phyloP scores from a whole-genome alignment of 2,329 filamentous ascomycete species.

The Fusarium sambucinum region DNA sequence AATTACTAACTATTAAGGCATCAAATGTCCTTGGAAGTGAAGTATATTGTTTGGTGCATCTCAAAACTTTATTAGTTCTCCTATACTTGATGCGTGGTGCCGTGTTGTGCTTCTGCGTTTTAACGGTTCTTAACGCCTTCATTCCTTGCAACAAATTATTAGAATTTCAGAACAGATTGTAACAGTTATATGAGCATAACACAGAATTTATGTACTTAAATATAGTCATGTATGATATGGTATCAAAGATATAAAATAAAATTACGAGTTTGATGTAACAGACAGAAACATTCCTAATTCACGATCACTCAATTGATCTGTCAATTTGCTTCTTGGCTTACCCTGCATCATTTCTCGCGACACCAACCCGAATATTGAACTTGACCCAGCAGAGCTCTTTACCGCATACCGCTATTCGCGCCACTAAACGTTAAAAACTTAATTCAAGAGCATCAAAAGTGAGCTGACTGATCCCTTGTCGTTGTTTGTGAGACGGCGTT shows the following conservation, averaged over 20 bases:
- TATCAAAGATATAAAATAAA: accelerated
- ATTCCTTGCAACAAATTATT: neutral
- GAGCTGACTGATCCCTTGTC: neutral
- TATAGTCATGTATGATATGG: neutral
- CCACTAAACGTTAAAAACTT: neutral
- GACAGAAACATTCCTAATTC: neutral
- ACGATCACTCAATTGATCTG: neutral
- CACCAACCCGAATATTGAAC: neutral
- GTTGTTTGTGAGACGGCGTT: neutral
- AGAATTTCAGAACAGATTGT: neutral
- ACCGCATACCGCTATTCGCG: neutral
- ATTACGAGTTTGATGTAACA: accelerated
- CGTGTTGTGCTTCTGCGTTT: neutral
- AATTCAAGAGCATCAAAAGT: neutral
- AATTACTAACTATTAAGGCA: neutral
- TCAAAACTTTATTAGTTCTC: accelerated
- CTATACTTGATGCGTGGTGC: neutral
- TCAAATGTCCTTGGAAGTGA: neutral
- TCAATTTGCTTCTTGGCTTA: neutral
- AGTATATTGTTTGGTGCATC: neutral
- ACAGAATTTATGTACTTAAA: neutral
- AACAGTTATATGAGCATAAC: neutral
- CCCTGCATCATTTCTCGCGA: conserved; percentile 13
- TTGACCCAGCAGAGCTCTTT: neutral
- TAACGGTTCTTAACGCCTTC: conserved; percentile 6